phyloP scores from a whole-genome alignment of 2,329 filamentous ascomycete genomes.

The Colletotrichum magnum region DNA sequence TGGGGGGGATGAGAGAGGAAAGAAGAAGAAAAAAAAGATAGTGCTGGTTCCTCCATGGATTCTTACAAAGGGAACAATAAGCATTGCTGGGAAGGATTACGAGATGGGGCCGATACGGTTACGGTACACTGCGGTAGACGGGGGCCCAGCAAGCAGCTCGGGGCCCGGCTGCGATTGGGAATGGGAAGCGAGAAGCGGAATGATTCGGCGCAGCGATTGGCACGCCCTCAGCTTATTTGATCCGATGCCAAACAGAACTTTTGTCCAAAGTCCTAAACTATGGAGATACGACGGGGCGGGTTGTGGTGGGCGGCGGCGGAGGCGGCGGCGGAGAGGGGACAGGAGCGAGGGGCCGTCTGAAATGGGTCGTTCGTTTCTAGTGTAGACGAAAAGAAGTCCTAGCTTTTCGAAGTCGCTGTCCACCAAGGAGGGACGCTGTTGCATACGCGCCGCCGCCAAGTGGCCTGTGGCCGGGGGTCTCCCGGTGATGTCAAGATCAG shows the following conservation, averaged over 20 bases:
- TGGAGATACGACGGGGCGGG: conserved; percentile 36
- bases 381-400: conserved; percentile 23
- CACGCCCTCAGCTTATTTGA: conserved; percentile 18
- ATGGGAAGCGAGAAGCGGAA: neutral
- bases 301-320: conserved; percentile 14
- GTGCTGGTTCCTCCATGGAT: neutral
- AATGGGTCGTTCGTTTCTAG: too few species aligned
- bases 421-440: conserved; percentile 25
- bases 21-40: neutral
- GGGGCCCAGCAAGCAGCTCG: neutral
- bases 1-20: neutral
- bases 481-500: conserved; percentile 38
- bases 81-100: conserved; percentile 35
- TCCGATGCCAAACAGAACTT: conserved; percentile 33
- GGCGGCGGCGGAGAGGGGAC: conserved; percentile 3
- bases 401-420: conserved; percentile 33
- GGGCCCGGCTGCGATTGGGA: too few species aligned
- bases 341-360: neutral
- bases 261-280: conserved; percentile 22
- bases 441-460: conserved; percentile 35
- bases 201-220: neutral
- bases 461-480: conserved; percentile 19
- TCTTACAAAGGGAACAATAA: conserved; percentile 36
- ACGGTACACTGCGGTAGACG: conserved; percentile 12
- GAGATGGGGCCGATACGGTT: conserved; percentile 24